Evolutionary conservation across 257 asterid species (phyloP), one percentile per base, ranked within the genome.

Genomic region (Echites panduratus): DNA sequence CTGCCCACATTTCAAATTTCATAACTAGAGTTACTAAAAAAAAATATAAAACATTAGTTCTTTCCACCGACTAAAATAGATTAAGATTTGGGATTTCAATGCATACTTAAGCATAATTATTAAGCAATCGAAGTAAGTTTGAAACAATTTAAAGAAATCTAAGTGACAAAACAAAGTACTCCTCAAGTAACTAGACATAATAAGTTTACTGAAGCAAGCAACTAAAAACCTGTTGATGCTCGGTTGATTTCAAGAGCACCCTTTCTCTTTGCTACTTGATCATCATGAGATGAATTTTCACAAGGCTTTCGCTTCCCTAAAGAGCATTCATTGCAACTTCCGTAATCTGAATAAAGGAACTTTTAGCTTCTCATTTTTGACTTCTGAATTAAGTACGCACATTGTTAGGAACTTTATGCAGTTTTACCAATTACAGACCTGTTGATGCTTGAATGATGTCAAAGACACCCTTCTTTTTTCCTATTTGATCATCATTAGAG

Each of bases 241-340:
- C 38, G 74, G 62, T 35, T 57, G 50, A 74, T 9, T 56, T 56
- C 78, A 70, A 53, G 56, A 2, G 24, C 70, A 35, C 27, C 20
- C 74, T 73, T 71, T 76, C 59, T 53, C 71, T 75, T 79, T 43
- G 58, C 78, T 52, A 59, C 45, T 12, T 64, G 74, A 52, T 69
- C 57, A 63, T 76, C 78, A 66, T 24, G 70, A 70, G 77, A 71
- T 7, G 80, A 76, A 58, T 79, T 50, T 20, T 82, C 76, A 24
- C 68, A 63, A 35, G 67, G 70, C 81, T 82, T 84, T 68, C 82
- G 77, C 78, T 85, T 88, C 76, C 83, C 84, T 0, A 53, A 20
- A 19, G 78, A 68, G 77, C 78, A 76, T 73, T 75, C 48, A 6
- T 3, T 10, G 38, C 48, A 17, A 22, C 17, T 41, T 43, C 48